Conservation (phyloP, 805 yeast genomes). For the Starmerella stellata region DNA sequence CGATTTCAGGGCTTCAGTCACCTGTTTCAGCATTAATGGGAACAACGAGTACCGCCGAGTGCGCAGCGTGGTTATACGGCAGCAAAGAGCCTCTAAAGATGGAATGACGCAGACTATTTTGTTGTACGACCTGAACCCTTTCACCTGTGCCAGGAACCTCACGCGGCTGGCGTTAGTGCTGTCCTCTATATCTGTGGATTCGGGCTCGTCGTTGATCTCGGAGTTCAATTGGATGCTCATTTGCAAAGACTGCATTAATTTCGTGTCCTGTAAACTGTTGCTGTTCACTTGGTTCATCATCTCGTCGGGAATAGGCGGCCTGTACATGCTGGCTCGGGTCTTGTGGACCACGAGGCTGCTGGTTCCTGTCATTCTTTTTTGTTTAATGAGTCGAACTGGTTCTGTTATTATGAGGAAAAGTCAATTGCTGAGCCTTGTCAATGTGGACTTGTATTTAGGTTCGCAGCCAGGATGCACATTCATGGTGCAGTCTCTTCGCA, state of each 20-base stretch:
- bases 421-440: too few species aligned
- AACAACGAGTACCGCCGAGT: slow-evolving; percentile 1
- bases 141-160: neutral
- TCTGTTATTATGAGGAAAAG: too few species aligned
- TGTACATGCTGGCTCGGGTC: neutral
- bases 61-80: neutral
- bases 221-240: neutral
- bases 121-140: slow-evolving; percentile 10
- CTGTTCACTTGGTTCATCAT: too few species aligned
- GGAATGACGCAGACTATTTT: neutral
- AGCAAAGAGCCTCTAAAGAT: neutral
- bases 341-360: neutral
- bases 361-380: too few species aligned
- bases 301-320: neutral
- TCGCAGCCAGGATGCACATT: too few species aligned
- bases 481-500: too few species aligned
- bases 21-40: slow-evolving; percentile 1
- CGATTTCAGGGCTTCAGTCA: slow-evolving; percentile 2
- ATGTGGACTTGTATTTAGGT: too few species aligned
- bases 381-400: too few species aligned
- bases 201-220: neutral
- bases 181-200: neutral
- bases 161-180: neutral
- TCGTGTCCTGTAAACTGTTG: too few species aligned
- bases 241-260: neutral